Base-by-base conservation (phyloP, 169 alveolate genomes). In the Pseudocohnilembus persalinus region DNA sequence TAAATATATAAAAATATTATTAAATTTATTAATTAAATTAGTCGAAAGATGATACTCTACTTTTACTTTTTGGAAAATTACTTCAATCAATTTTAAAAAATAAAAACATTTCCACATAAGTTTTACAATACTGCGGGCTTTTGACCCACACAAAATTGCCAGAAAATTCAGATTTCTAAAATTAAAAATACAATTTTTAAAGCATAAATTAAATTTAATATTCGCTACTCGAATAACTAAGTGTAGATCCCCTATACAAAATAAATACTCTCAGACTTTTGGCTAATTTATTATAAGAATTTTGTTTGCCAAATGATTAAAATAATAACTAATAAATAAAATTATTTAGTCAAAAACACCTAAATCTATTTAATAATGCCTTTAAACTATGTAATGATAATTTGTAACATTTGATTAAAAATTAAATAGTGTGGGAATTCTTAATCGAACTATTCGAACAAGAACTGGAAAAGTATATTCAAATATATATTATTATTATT, bases 371-470 rank as follows among this genome's bases (percentile, higher is more conserved):
- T 63, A 49, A 79, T 79, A 29, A 79, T n/a, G 84, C 84, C 0
- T 79, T 49, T 63, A 29, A 72, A 20, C 31, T 79, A 1, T 49
- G 30, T 16, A 49, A 34, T 16, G 6, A n/a, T 16, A 79, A 79
- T n/a, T 29, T 64, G 33, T 29, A 79, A 29, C 63, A 68, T 1
- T 31, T 79, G 28, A 64, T 79, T 6, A 49, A 79, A 29, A 79
- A 68, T 63, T 64, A 79, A 63, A 79, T 79, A 25, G 84, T 79
- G 27, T 79, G 84, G 84, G 84, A 79, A 34, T 79, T 79, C 20
- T 34, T 79, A 6, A 49, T 79, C 11, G 84, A 79, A 34, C 26
- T 79, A n/a, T 79, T 34, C 29, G 84, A 79, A 49, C 63, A 49
- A 11, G 84, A 79, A 30, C 49, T 29, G 34, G 35, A 35, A 79